A percentile compares a stretch with the other conserved stretches of the same genome.
Evolutionary conservation across 2,329 filamentous ascomycete genomes (phyloP).

Genomic region (Chrysoporthe austroafricana): DNA sequence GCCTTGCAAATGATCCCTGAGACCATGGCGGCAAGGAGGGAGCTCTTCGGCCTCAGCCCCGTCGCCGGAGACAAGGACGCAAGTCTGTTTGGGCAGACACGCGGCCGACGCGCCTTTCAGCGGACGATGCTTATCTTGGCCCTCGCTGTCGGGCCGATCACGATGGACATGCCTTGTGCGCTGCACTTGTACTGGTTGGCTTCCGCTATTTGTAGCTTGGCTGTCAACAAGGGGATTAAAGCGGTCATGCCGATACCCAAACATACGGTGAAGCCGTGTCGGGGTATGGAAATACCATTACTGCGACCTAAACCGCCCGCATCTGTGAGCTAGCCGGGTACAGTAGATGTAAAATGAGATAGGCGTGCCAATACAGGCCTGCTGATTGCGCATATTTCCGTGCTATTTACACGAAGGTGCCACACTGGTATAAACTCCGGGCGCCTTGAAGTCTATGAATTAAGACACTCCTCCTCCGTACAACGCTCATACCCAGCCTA

Average conservation of each 20-base stretch:
- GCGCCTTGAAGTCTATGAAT: neutral
- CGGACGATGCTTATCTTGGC: conserved; percentile 37
- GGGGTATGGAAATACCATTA: conserved; percentile 28
- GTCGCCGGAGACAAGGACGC: conserved; percentile 14
- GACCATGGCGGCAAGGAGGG: conserved; percentile 31
- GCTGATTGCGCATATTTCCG: neutral
- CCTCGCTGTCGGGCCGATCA: conserved; percentile 41
- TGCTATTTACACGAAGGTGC: conserved; percentile 1
- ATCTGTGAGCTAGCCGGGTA: neutral
- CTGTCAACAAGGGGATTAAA: conserved; percentile 32
- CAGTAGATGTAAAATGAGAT: neutral
- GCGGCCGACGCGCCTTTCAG: conserved; percentile 32
- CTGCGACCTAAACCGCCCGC: conserved; percentile 22
- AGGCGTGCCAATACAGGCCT: neutral
- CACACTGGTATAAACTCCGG: neutral
- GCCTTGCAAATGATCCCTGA: conserved; percentile 41
- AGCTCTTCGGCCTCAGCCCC: conserved; percentile 33
- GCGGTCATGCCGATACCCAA: conserved; percentile 34
- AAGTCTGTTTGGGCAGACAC: conserved; percentile 7
- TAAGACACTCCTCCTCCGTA: neutral
- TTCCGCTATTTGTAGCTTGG: conserved; percentile 36
- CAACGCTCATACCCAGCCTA: neutral
- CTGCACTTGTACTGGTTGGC: conserved; percentile 50
- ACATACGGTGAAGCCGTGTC: conserved; percentile 29
- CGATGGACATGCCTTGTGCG: conserved; percentile 45